phyloP scores from a whole-genome alignment of 805 yeast species.

The Candida insectalens region DNA sequence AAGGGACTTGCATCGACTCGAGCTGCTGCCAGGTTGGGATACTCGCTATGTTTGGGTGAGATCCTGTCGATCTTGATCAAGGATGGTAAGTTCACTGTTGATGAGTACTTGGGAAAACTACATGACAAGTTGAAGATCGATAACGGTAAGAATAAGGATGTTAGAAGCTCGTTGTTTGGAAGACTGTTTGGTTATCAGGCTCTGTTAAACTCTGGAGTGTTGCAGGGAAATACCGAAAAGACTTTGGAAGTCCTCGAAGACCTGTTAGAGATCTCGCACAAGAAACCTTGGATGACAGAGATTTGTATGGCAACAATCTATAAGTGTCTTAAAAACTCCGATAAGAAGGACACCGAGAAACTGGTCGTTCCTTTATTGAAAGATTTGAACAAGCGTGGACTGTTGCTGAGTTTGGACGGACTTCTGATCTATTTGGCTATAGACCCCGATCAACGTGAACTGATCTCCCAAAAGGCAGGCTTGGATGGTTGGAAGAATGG shows the following conservation, averaged over 20 bases:
- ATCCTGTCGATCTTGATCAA: slow-evolving; percentile 28
- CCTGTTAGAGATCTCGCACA: slow-evolving; percentile 46
- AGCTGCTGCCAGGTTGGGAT: slow-evolving; percentile 80
- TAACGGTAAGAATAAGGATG: slow-evolving; percentile 50
- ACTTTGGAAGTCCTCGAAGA: slow-evolving; percentile 32
- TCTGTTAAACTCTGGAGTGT: slow-evolving; percentile 44
- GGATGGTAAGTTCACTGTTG: slow-evolving; percentile 26
- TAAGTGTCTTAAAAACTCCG: slow-evolving; percentile 30
- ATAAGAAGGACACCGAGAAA: slow-evolving; percentile 8
- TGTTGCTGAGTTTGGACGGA: slow-evolving; percentile 70
- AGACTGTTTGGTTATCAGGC: slow-evolving; percentile 77
- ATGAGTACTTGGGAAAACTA: slow-evolving; percentile 27
- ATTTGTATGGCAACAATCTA: slow-evolving; percentile 64
- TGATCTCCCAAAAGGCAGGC: slow-evolving; percentile 10
- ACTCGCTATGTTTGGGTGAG: slow-evolving; percentile 80
- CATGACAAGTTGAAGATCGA: slow-evolving; percentile 27
- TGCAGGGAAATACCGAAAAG: slow-evolving; percentile 16
- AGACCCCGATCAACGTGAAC: slow-evolving; percentile 21
- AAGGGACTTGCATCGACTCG: slow-evolving; percentile 77
- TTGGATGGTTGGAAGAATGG: slow-evolving; percentile 51
- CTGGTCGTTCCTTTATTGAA: slow-evolving; percentile 23
- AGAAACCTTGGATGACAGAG: slow-evolving; percentile 82
- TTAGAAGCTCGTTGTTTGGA: slow-evolving; percentile 74
- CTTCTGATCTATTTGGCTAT: slow-evolving; percentile 58
- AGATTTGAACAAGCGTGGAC: slow-evolving; percentile 38